A percentile compares a stretch with the other conserved stretches of the same genome.
Conservation (phyloP, 345 rosid species). For the Syzygium jambos region DNA sequence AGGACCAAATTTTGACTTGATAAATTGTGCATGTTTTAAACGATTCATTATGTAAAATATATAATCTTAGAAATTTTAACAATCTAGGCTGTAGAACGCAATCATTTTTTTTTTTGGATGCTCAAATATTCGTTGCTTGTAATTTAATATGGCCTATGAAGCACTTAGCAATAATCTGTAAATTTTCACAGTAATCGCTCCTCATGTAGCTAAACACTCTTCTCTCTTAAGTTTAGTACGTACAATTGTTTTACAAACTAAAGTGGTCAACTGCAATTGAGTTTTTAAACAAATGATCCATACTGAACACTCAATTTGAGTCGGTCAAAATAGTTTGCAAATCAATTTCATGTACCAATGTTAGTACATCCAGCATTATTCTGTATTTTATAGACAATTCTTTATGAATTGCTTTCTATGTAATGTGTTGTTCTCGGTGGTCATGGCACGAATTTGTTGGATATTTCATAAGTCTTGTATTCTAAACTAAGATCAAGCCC, state of each 20-base stretch:
- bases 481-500: background rate
- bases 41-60: background rate
- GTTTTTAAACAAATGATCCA: background rate
- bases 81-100: background rate
- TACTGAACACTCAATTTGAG: background rate
- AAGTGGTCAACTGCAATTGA: background rate
- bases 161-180: background rate
- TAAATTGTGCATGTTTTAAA: background rate
- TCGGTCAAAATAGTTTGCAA: background rate
- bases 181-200: background rate
- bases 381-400: background rate
- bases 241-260: background rate
- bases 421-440: background rate
- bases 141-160: background rate
- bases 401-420: background rate
- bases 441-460: background rate
- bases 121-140: background rate
- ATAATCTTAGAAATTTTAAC: background rate
- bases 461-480: background rate
- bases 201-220: background rate
- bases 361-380: background rate
- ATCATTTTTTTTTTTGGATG: background rate
- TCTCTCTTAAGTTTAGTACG: background rate
- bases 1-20: background rate
- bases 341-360: background rate